These are phyloP conservation scores for Leccinum fibrillosum DNA, from an alignment of 768 basidiomycete species.

Conservation along the genomic window DNA sequence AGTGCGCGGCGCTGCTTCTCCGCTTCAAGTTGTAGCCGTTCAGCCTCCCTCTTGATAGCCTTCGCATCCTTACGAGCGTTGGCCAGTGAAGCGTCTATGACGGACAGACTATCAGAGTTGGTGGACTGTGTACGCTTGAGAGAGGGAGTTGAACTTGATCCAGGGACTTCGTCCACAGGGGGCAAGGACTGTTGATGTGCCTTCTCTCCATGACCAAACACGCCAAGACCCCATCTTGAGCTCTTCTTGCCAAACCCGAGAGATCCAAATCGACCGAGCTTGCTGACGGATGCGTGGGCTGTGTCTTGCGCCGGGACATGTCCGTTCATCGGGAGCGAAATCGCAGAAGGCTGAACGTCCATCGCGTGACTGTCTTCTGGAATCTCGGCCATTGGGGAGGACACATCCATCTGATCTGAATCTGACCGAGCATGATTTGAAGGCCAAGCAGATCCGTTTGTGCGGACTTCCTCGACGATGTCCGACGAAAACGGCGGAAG, in stretches of 20 bases:
- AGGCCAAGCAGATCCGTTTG: constrained; percentile 24
- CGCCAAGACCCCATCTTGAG: constrained; percentile 59
- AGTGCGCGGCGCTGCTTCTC: constrained; percentile 81
- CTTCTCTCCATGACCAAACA: constrained; percentile 75
- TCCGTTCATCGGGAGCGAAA: constrained; percentile 39
- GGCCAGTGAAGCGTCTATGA: constrained; percentile 45
- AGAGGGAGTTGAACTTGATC: constrained; percentile 53
- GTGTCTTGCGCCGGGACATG: constrained; percentile 37
- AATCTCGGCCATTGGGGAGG: constrained; percentile 45
- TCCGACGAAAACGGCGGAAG: constrained; percentile 29
- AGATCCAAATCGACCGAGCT: constrained; percentile 54
- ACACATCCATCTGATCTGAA: constrained; percentile 55
- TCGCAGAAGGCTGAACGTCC: constrained; percentile 49
- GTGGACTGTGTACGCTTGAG: constrained; percentile 79
- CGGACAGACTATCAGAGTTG: constrained; percentile 68
- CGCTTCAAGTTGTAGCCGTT: constrained; percentile 73
- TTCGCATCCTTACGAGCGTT: constrained; percentile 56
- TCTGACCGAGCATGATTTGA: constrained; percentile 30
- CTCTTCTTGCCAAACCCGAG: constrained; percentile 69
- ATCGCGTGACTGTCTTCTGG: constrained; percentile 41
- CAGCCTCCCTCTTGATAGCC: constrained; percentile 78
- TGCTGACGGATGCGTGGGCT: constrained; percentile 44
- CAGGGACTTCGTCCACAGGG: constrained; percentile 69
- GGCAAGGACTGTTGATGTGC: constrained; percentile 57
- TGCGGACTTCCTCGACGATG: constrained; percentile 28